Evolutionary conservation across 495 filamentous ascomycete species (phyloP), one percentile per base, ranked within the genome.

Genomic region (Hyphodiscus hymeniophilus): DNA sequence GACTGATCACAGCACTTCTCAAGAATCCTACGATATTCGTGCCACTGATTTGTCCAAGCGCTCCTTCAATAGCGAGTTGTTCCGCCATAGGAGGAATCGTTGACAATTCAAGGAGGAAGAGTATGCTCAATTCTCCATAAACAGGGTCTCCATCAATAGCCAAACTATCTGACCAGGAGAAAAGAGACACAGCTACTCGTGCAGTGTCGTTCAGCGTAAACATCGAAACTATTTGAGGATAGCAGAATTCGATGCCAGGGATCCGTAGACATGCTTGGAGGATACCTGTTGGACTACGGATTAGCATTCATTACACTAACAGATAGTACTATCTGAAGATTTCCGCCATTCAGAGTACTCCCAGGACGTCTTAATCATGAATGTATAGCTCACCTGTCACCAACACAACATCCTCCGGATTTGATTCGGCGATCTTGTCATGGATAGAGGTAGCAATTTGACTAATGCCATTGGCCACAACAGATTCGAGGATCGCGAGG

Each of bases 111-210:
- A 95, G 78, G 15, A 99, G 79, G 63, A 95, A 91, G 15, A 85
- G 75, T 7, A 95, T 73, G 56, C 84, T 84, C 15, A 95, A 69
- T 56, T 96, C 89, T 52, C 88, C 94, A 66, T 95, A 96, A 36
- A 99, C 70, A n/a, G 92, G 94, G 54, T 98, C 91, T 23, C 82
- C 80, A 42, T 80, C 76, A 12, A 77, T 56, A 13, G 64, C 64
- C 35, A 92, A 73, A 51, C 81, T 80, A 63, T 97, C 87, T 13
- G 92, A 80, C 94, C 94, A 99, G 5, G 87, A 94, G 63, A 94
- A 96, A 41, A 99, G 73, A 11, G 85, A 87, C 13, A 82, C 82
- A 0, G 89, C 89, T 42, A 85, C 82, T 51, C 90, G 82, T n/a
- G 81, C 74, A 2, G 82, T 80, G 46, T 92, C 77, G 59, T 84